These are phyloP conservation scores for Tetrahymena borealis DNA, from an alignment of 73 alveolate species.

Conservation along the genomic window DNA sequence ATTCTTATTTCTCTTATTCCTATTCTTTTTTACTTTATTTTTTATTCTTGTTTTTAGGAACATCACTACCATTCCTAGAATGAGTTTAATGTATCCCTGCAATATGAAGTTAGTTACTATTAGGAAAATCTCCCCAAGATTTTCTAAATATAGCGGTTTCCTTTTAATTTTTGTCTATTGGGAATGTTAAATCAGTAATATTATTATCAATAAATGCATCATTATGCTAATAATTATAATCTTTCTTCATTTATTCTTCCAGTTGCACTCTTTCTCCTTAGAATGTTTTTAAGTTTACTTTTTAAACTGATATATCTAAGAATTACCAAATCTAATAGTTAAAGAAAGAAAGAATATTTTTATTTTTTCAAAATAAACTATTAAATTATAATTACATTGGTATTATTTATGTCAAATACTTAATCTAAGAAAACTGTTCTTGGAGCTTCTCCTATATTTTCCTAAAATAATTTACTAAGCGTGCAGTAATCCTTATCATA, in stretches of 20 bases:
- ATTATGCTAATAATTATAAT: background rate
- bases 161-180: background rate
- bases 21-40: background rate
- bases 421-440: background rate
- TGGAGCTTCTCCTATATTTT: background rate
- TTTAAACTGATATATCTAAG: background rate
- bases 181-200: background rate
- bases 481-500: background rate
- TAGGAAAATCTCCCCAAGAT: too few species aligned
- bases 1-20: background rate
- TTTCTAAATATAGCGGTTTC: too few species aligned
- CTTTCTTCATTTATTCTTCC: background rate
- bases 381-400: background rate
- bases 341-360: too few species aligned
- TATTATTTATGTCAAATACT: background rate
- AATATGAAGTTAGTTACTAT: too few species aligned
- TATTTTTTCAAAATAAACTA: too few species aligned
- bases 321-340: background rate
- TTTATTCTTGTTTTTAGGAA: background rate
- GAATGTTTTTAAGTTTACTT: background rate
- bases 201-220: background rate
- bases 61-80: background rate
- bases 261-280: background rate
- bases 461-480: background rate
- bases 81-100: background rate